These are phyloP conservation scores for Neonectria sp. DNA, from an alignment of 2,329 filamentous ascomycete genomes.

Conservation along the genomic window DNA sequence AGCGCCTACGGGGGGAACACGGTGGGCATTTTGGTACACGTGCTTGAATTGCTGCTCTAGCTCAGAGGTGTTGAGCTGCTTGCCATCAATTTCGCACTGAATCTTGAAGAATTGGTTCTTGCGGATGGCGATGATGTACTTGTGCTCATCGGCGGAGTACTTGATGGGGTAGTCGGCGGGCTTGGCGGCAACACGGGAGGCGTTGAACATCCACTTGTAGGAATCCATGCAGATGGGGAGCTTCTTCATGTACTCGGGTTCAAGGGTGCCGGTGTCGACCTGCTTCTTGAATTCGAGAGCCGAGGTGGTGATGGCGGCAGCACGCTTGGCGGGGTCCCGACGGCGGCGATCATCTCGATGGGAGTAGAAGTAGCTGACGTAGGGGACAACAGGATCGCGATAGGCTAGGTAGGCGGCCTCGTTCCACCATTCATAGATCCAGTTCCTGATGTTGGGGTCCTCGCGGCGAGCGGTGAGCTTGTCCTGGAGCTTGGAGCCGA, in stretches of 20 bases:
- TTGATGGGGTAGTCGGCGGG: slow-evolving; percentile 88
- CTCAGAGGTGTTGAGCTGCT: slow-evolving; percentile 90
- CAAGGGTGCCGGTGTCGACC: slow-evolving; percentile 85
- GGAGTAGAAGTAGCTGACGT: slow-evolving; percentile 99
- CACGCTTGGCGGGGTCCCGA: slow-evolving; percentile 91
- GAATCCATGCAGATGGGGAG: slow-evolving; percentile 98
- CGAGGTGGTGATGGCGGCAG: slow-evolving; percentile 89
- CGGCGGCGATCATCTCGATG: slow-evolving; percentile 93
- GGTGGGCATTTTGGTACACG: slow-evolving; percentile 84
- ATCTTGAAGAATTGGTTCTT: slow-evolving; percentile 99
- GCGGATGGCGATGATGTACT: slow-evolving; percentile 90
- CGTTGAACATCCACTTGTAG: slow-evolving; percentile 99
- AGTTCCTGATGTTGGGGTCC: slow-evolving; percentile 88
- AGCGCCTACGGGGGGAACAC: slow-evolving; percentile 81
- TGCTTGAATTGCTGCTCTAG: slow-evolving; percentile 90
- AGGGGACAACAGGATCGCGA: slow-evolving; percentile 95
- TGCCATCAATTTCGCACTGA: slow-evolving; percentile 82
- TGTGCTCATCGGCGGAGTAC: slow-evolving; percentile 80
- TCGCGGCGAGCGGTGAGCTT: slow-evolving; percentile 85
- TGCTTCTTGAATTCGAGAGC: slow-evolving; percentile 94
- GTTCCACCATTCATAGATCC: slow-evolving; percentile 99
- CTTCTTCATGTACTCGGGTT: slow-evolving; percentile 99
- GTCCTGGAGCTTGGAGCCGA: slow-evolving; percentile 88
- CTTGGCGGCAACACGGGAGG: slow-evolving; percentile 85
- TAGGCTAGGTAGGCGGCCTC: slow-evolving; percentile 92